Conservation (phyloP, 1,284 basidiomycete genomes). For the Cerrena zonata region DNA sequence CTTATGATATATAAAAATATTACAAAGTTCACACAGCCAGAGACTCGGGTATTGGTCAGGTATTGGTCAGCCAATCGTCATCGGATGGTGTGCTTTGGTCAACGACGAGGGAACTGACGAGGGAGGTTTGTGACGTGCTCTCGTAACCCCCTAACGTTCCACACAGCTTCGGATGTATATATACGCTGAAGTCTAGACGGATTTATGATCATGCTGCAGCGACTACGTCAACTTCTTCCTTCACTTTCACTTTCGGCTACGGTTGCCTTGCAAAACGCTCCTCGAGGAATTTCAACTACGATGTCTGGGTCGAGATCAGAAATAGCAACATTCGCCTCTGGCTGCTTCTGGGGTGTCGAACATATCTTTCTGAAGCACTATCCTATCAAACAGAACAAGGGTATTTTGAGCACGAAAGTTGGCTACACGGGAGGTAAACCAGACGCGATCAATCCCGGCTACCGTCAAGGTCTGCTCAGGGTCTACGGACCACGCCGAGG, state of each 20-base stretch:
- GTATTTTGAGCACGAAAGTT: conserved; percentile 65
- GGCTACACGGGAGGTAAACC: conserved; percentile 78
- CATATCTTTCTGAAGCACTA: conserved; percentile 83
- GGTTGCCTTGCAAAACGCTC: neutral
- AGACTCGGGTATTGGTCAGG: no score
- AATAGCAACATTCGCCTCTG: conserved; percentile 73
- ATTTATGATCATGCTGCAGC: conserved; percentile 3
- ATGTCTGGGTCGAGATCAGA: conserved; percentile 32
- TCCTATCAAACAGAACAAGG: conserved; percentile 59
- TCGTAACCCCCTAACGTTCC: no score
- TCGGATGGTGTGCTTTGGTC: no score
- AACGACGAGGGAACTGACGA: no score
- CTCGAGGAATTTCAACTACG: neutral
- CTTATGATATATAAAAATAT: no score
- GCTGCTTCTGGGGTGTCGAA: conserved; percentile 76
- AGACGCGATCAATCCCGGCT: conserved; percentile 54
- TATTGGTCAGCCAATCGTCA: no score
- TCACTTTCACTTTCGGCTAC: neutral
- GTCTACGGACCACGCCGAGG: conserved; percentile 84
- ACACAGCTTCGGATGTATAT: no score
- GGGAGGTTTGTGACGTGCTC: no score
- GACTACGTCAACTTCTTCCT: neutral
- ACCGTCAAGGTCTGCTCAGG: conserved; percentile 79
- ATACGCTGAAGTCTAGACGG: no score
- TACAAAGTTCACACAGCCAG: no score